Percentiles rank a stretch among this genome's conserved stretches.
phyloP scores from a whole-genome alignment of 441 rosid species.

The Adansonia grandidieri region DNA sequence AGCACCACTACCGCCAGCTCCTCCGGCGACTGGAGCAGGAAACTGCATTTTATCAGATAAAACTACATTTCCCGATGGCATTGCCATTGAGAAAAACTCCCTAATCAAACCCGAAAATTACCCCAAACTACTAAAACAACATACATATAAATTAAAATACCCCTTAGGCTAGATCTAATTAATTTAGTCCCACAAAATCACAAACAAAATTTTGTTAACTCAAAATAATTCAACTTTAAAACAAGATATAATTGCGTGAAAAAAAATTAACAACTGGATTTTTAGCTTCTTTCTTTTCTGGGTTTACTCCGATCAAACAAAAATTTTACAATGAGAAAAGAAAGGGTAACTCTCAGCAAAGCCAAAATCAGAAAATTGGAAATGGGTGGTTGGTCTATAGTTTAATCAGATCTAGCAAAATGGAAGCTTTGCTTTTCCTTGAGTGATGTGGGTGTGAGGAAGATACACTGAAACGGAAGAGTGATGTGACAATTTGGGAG shows the following conservation, averaged over 20 bases:
- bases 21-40: constrained; percentile 29
- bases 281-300: background rate
- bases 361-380: background rate
- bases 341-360: background rate
- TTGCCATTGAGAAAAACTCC: constrained; percentile 16
- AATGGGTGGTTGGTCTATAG: background rate
- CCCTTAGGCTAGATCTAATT: constrained; percentile 32
- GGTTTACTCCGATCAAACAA: constrained; percentile 4
- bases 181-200: constrained; percentile 17
- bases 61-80: constrained; percentile 42
- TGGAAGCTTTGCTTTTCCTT: constrained; percentile 8
- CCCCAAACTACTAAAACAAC: constrained; percentile 10
- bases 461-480: background rate
- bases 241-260: constrained; percentile 45
- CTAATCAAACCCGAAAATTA: background rate
- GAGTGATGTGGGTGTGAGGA: background rate
- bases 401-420: constrained; percentile 15
- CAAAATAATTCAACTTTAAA: background rate
- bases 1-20: background rate
- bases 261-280: constrained; percentile 25
- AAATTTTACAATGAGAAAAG: constrained; percentile 4
- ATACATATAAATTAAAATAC: constrained; percentile 8
- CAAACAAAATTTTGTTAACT: background rate
- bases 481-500: constrained; percentile 13
- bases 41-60: constrained; percentile 68